Percentiles rank a stretch among this genome's conserved stretches.
Conservation (phyloP, 2,329 filamentous ascomycete genomes). For the Knoxdaviesia capensis region DNA sequence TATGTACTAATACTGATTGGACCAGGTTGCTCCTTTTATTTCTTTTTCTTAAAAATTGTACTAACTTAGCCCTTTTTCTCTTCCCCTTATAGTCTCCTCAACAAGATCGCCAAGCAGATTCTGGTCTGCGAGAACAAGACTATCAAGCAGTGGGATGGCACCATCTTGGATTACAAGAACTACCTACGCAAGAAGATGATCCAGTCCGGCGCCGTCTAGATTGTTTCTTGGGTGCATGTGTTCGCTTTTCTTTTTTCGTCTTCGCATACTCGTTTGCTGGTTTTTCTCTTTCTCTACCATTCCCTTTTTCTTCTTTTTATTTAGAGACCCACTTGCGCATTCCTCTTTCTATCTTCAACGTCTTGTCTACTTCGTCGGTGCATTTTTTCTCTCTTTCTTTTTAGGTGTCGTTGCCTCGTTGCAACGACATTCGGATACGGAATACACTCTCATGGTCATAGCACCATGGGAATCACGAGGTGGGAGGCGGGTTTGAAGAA, state of each 20-base stretch:
- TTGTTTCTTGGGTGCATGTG: neutral
- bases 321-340: neutral
- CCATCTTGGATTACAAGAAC: conserved; percentile 93
- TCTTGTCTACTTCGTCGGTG: neutral
- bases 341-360: neutral
- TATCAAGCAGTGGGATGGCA: conserved; percentile 71
- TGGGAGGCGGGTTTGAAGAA: too few species aligned
- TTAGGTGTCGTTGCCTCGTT: too few species aligned
- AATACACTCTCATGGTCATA: too few species aligned
- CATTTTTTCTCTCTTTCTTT: neutral
- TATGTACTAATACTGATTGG: conserved; percentile 22
- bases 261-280: neutral
- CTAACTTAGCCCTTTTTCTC: conserved; percentile 5
- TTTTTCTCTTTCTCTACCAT: neutral
- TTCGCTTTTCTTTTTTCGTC: neutral
- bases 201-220: conserved; percentile 61
- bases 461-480: too few species aligned
- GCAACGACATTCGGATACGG: too few species aligned
- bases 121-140: conserved; percentile 98
- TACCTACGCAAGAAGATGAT: conserved; percentile 99
- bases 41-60: conserved; percentile 7
- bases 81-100: conserved; percentile 47
- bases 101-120: conserved; percentile 99
- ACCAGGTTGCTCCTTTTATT: neutral
- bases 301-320: neutral